Evolutionary conservation across 2,329 filamentous ascomycete species (phyloP).

Genomic region (Botryotinia narcissicola): DNA sequence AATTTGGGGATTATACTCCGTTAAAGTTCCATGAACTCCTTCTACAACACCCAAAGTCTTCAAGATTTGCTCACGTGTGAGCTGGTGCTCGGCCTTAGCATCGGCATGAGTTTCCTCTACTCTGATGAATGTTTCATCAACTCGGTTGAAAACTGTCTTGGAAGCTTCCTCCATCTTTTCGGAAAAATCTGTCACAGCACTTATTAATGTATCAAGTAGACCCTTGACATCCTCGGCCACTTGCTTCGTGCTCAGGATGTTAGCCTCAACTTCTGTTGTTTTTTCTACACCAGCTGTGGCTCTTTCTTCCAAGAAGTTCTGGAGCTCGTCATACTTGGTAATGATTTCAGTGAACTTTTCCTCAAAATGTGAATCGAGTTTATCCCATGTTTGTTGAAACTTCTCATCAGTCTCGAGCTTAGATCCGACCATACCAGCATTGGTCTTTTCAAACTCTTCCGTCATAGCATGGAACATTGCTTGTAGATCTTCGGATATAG

Average conservation of each 20-base stretch:
- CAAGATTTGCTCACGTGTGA: constrained; percentile 77
- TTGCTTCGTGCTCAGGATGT: constrained; percentile 70
- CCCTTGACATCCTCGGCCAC: constrained; percentile 85
- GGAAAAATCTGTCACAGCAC: constrained; percentile 74
- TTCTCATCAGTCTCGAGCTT: constrained; percentile 85
- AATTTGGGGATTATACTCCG: constrained; percentile 84
- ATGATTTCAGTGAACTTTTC: constrained; percentile 74
- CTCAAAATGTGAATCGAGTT: constrained; percentile 55
- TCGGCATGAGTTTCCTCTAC: constrained; percentile 73
- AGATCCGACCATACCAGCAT: constrained; percentile 72
- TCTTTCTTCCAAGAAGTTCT: constrained; percentile 70
- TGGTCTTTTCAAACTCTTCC: constrained; percentile 82
- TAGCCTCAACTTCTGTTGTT: constrained; percentile 68
- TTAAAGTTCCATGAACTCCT: constrained; percentile 72
- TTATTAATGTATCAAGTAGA: constrained; percentile 80
- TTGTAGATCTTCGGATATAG: constrained; percentile 61
- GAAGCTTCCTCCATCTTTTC: constrained; percentile 87
- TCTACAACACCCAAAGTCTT: constrained; percentile 72
- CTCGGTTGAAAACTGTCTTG: constrained; percentile 77
- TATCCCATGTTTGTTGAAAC: constrained; percentile 57
- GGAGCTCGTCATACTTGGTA: constrained; percentile 84
- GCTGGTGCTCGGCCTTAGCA: constrained; percentile 73
- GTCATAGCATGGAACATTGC: constrained; percentile 75
- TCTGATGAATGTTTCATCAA: constrained; percentile 74
- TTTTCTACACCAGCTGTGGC: constrained; percentile 71